Evolutionary conservation across 2,329 filamentous ascomycete genomes (phyloP).

Genomic region (Beauveria pseudobassiana): DNA sequence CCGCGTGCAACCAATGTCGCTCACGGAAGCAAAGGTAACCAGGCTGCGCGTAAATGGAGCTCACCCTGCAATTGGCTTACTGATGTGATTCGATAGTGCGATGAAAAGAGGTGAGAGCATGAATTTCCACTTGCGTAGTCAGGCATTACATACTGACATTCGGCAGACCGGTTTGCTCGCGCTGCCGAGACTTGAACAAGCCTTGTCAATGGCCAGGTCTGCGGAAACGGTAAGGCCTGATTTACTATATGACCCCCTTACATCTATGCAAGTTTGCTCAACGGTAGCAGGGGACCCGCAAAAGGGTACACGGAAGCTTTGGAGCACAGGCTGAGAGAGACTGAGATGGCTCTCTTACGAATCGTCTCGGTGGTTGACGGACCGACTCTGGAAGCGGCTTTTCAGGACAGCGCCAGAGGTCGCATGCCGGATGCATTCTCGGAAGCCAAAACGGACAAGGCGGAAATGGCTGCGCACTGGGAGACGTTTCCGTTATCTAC

Average conservation of each 20-base stretch:
- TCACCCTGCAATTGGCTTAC: background rate
- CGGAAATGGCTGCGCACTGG: constrained; percentile 6
- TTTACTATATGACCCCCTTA: no score
- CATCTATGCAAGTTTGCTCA: background rate
- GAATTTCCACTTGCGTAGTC: background rate
- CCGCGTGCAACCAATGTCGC: constrained; percentile 17
- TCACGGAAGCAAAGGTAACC: constrained; percentile 16
- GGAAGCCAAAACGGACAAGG: background rate
- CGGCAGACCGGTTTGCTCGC: constrained; percentile 13
- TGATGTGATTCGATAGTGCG: background rate
- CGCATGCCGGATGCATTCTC: background rate
- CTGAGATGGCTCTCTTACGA: constrained; percentile 30
- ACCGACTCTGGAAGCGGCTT: constrained; percentile 7
- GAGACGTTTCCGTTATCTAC: background rate
- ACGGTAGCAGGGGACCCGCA: constrained; percentile 31
- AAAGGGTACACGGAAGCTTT: constrained; percentile 38
- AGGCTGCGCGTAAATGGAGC: background rate
- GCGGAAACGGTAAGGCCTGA: constrained; percentile 14
- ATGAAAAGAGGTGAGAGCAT: constrained; percentile 8
- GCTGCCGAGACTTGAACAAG: constrained; percentile 10
- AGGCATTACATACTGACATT: background rate
- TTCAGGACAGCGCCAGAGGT: background rate
- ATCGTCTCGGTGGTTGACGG: constrained; percentile 15
- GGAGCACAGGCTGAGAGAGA: constrained; percentile 33
- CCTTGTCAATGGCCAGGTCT: constrained; percentile 14